These are phyloP conservation scores for Yamadazyma kanchanaburiensis DNA, from an alignment of 1,139 yeast genomes.

Conservation along the genomic window DNA sequence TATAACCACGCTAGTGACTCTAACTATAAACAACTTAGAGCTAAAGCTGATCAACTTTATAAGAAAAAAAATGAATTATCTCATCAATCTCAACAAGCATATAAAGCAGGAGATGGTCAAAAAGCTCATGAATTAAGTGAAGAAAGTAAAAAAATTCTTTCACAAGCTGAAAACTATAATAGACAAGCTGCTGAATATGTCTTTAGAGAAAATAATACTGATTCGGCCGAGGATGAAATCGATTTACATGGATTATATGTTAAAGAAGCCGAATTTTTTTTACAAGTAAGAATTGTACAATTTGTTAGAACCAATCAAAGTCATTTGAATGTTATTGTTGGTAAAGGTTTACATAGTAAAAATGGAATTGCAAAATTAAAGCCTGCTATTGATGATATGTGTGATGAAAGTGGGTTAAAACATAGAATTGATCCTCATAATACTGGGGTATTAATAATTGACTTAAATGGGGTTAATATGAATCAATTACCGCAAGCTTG, in stretches of 20 bases:
- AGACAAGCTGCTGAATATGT: slow-evolving; percentile 88
- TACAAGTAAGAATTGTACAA: slow-evolving; percentile 70
- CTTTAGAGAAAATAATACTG: slow-evolving; percentile 83
- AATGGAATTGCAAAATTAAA: slow-evolving; percentile 82
- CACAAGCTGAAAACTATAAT: slow-evolving; percentile 67
- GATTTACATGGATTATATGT: slow-evolving; percentile 92
- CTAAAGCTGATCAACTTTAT: slow-evolving; percentile 66
- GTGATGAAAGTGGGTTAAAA: slow-evolving; percentile 59
- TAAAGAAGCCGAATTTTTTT: slow-evolving; percentile 78
- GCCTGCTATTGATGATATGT: slow-evolving; percentile 83
- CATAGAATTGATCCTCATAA: slow-evolving; percentile 67
- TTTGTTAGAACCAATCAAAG: slow-evolving; percentile 59
- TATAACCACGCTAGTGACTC: slow-evolving; percentile 72
- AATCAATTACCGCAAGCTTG: slow-evolving; percentile 52
- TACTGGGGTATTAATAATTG: slow-evolving; percentile 75
- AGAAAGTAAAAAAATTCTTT: slow-evolving; percentile 57
- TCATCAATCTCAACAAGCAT: slow-evolving; percentile 74
- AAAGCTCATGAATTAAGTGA: slow-evolving; percentile 73
- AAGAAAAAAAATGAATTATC: slow-evolving; percentile 54
- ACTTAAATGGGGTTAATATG: slow-evolving; percentile 40
- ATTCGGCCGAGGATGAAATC: slow-evolving; percentile 78
- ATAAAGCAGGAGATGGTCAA: slow-evolving; percentile 65
- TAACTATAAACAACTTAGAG: slow-evolving; percentile 62
- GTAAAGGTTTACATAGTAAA: slow-evolving; percentile 87
- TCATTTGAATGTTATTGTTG: slow-evolving; percentile 71